Evolutionary conservation across 441 rosid genomes (phyloP), one percentile per base, ranked within the genome.

Genomic region (Populus tomentosa): DNA sequence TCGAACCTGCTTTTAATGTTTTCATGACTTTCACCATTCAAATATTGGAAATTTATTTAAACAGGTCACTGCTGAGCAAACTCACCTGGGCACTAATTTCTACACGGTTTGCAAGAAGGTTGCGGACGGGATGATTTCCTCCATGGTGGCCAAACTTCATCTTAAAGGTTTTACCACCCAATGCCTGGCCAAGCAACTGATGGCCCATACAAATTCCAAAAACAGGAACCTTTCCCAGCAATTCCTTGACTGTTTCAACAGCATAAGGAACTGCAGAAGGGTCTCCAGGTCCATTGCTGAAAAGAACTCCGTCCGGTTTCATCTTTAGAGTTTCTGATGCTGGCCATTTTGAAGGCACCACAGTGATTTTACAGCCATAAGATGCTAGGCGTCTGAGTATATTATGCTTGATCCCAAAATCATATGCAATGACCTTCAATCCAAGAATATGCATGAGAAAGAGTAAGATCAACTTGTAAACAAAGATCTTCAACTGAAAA

Each of bases 101-200:
- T 69, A 93, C 97, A 14, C 85, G 85, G 65, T 91, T 88, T 74
- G 83, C 89, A 42, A 75, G 88, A 79, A 89, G 74, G 77, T 95
- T 90, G 66, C 89, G 85, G 73, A 95, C 98, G 0, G 98, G 98
- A 81, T 93, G 98, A 77, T 95, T 95, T 32, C 98, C 98, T 82
- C 98, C 98, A 82, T 91, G 98, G 85, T 93, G 98, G 61, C 97
- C 97, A 80, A 95, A 95, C 87, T 95, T 95, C 98, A 95, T 93
- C 82, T 95, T 95, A 75, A 88, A 95, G 74, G 98, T 95, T 78
- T 90, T 91, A 72, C 98, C 96, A 62, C 98, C 97, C 82, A 95
- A 84, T 78, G 97, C 98, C 88, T 91, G 98, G 36, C 98, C 98
- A 14, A 95, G 90, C 78, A 95, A 83, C 81, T 95, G 98, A 85